Evolutionary conservation across 768 basidiomycete genomes (phyloP), one percentile per base, ranked within the genome.

Genomic region (Rhodocollybia butyracea): DNA sequence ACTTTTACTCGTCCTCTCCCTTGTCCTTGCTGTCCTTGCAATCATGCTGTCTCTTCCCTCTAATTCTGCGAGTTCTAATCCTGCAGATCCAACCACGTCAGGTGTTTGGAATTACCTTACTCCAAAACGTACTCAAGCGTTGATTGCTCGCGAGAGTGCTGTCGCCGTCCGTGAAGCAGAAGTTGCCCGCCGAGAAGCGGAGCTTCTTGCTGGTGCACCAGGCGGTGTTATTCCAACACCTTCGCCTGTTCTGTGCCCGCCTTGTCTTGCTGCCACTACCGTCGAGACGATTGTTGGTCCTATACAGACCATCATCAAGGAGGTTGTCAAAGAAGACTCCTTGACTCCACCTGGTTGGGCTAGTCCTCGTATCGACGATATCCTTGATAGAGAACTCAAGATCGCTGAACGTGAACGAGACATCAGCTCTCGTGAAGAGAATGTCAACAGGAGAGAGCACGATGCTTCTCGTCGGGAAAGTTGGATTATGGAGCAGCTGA

Each of bases 401-500:
- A 86, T 94, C 57, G 83, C 89, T 4, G 91, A 93, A 52, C 80
- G 91, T 56, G 91, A 94, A 62, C 81, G 91, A 26, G 92, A 94
- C 58, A 91, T 93, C 54, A 85, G 89, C 63, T 85, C 86, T 50
- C 88, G 91, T 34, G 91, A 94, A 69, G 91, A 94, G 66, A 81
- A 75, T 46, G 85, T 93, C 58, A 93, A 93, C 64, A 87, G 88
- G 54, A 77, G 91, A 54, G 91, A 94, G 66, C 88, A 91, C 39
- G 91, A 94, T 64, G 89, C 91, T 52, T 84, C 90, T 47, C 82
- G 91, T 61, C 90, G 91, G 55, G 91, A 94, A 68, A 78, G 75
- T 27, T 94, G 91, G 91, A 92, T 94, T 63, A 92, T 94, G 91
- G 92, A 94, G 59, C 91, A 94, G 63, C 82, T 94, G 32, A 85